Conservation (phyloP, 345 rosid genomes). For the Aquilaria malaccensis region DNA sequence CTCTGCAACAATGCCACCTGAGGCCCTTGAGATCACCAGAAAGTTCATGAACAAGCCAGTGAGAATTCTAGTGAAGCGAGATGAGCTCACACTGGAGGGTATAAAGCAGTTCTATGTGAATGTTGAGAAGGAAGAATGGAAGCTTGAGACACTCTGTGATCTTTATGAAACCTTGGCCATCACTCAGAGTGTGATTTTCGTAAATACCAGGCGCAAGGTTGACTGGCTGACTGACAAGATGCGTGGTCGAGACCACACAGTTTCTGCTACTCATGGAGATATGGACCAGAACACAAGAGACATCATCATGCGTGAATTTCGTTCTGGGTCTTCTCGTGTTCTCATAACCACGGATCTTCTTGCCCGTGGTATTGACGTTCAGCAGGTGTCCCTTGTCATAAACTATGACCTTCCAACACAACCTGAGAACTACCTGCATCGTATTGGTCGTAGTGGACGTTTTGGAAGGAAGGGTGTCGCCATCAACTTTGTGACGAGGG, state of each 20-base stretch:
- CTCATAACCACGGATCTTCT: slow-evolving; percentile 66
- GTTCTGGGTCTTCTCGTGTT: slow-evolving; percentile 72
- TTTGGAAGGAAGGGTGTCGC: slow-evolving; percentile 83
- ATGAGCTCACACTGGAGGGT: slow-evolving; percentile 76
- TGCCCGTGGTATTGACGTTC: slow-evolving; percentile 76
- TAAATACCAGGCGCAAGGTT: slow-evolving; percentile 66
- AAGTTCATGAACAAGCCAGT: slow-evolving; percentile 80
- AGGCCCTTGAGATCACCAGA: slow-evolving; percentile 76
- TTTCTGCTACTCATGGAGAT: slow-evolving; percentile 71
- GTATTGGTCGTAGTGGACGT: slow-evolving; percentile 68
- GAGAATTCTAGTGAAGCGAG: slow-evolving; percentile 71
- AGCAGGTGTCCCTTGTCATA: slow-evolving; percentile 70
- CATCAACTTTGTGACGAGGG: slow-evolving; percentile 47
- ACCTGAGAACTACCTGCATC: slow-evolving; percentile 72
- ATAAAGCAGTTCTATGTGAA: slow-evolving; percentile 67
- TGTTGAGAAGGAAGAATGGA: slow-evolving; percentile 75
- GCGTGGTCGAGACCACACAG: slow-evolving; percentile 64
- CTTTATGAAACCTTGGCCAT: slow-evolving; percentile 69
- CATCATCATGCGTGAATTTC: slow-evolving; percentile 71
- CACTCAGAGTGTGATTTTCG: slow-evolving; percentile 71
- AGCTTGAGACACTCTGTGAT: slow-evolving; percentile 72
- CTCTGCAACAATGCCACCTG: slow-evolving; percentile 82
- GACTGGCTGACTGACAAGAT: slow-evolving; percentile 80
- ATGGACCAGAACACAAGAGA: slow-evolving; percentile 79
- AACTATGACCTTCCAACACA: slow-evolving; percentile 65